Conservation (phyloP, 768 basidiomycete genomes). For the Leccinum disarticulatum region DNA sequence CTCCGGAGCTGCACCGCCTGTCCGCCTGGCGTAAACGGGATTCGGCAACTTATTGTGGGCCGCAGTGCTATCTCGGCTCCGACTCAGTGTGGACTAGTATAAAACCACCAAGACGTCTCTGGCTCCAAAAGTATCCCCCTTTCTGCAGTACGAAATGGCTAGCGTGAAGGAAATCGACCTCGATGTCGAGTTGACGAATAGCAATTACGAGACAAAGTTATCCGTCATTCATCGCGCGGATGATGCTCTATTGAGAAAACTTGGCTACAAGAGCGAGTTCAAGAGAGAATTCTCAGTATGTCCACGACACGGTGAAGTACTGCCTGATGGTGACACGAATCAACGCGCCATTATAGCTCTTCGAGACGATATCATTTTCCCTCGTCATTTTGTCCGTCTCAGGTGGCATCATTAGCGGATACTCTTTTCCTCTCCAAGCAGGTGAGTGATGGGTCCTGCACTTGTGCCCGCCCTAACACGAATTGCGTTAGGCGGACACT, state of each 20-base stretch:
- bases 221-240: conserved; percentile 17
- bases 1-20: too few relatives aligned
- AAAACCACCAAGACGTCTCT: not conserved
- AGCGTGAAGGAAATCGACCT: not conserved
- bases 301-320: not conserved
- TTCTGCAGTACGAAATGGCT: conserved; percentile 7
- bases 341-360: not conserved
- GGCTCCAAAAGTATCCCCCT: not conserved
- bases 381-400: conserved; percentile 25
- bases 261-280: conserved; percentile 29
- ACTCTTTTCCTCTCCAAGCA: not conserved
- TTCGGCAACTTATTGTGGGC: not conserved
- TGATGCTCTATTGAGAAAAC: conserved; percentile 17
- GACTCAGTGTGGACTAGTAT: not conserved
- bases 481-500: not conserved
- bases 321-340: not conserved
- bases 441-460: not conserved
- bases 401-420: conserved; percentile 14
- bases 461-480: not conserved
- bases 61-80: conserved; percentile 1
- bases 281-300: conserved; percentile 24
- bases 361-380: conserved; percentile 26
- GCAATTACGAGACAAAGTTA: conserved; percentile 3
- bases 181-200: conserved; percentile 2
- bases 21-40: not conserved